Evolutionary conservation across 208 protist species (phyloP).

Genomic region (Crithidia thermophila): DNA sequence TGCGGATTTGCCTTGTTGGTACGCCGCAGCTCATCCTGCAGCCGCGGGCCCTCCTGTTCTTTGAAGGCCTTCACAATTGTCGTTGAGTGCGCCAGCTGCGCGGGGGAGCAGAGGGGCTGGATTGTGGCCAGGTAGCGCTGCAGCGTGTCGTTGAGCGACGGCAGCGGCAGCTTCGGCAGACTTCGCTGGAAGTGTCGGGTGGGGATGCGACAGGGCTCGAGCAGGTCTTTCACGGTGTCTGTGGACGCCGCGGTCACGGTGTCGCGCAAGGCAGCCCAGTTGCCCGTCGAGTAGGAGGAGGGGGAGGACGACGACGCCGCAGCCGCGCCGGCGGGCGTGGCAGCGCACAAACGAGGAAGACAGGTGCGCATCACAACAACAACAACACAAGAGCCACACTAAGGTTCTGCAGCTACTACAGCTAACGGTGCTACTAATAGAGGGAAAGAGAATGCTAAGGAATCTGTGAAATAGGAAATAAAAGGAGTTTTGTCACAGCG

Average conservation of each 20-base stretch:
- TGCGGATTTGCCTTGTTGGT: conserved; percentile 85
- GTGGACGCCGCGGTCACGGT: conserved; percentile 5
- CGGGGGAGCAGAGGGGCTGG: conserved; percentile 54
- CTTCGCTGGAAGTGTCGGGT: conserved; percentile 87
- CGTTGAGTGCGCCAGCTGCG: conserved; percentile 38
- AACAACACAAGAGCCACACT: no score
- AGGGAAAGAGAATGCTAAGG: no score
- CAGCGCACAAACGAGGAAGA: conserved; percentile 9
- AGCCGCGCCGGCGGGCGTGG: neutral
- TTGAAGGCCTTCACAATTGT: conserved; percentile 60
- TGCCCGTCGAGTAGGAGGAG: conserved; percentile 17
- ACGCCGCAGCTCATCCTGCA: conserved; percentile 75
- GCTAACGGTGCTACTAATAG: neutral
- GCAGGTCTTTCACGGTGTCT: conserved; percentile 19
- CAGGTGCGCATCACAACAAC: conserved; percentile 15
- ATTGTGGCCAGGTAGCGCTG: conserved; percentile 56
- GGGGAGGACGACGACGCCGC: neutral
- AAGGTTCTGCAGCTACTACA: neutral
- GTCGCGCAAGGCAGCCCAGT: conserved; percentile 38
- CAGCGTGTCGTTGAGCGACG: conserved; percentile 55
- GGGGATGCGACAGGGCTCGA: conserved; percentile 40
- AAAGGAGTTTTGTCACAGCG: no score
- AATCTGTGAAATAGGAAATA: no score
- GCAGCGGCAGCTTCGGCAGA: conserved; percentile 78
- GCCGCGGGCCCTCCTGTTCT: conserved; percentile 36